Conservation (phyloP, 176 grass and related monocot species). For the Tillandsia fasciculata region DNA sequence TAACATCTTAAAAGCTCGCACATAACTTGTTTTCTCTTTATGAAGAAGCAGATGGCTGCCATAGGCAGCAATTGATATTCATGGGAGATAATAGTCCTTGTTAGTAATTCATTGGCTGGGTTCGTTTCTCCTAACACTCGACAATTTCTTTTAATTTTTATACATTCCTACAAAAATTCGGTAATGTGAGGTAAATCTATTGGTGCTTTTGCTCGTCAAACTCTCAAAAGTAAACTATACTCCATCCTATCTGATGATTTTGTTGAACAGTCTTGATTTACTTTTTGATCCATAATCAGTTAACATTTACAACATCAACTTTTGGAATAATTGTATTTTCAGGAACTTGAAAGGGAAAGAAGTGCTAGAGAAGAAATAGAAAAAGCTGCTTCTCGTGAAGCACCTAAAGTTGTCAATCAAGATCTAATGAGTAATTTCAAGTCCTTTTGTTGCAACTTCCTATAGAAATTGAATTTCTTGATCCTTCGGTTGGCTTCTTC, state of each 20-base stretch:
- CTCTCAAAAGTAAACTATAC: no score
- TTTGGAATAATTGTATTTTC: constrained; percentile 17
- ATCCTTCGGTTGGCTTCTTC: constrained; percentile 5
- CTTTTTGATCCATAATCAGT: no score
- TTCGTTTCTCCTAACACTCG: background rate
- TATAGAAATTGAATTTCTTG: constrained; percentile 5
- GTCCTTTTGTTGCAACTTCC: constrained; percentile 6
- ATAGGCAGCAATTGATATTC: background rate
- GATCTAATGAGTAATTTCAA: constrained; percentile 53
- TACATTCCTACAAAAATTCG: no score
- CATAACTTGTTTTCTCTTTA: background rate
- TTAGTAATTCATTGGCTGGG: background rate
- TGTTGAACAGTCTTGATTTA: no score
- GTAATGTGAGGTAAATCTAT: no score
- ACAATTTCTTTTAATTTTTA: no score
- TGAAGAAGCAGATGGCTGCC: background rate
- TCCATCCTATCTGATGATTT: no score
- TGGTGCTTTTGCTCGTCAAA: no score
- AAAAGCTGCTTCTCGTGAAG: constrained; percentile 49
- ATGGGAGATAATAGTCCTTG: background rate
- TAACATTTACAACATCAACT: constrained; percentile 1
- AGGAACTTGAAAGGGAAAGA: constrained; percentile 95
- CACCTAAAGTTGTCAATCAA: constrained; percentile 49
- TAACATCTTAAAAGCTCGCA: background rate
- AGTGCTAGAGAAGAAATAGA: constrained; percentile 68